Evolutionary conservation across 1,284 basidiomycete genomes (phyloP), one percentile per base, ranked within the genome.

Genomic region (Exsudoporus floridanus): DNA sequence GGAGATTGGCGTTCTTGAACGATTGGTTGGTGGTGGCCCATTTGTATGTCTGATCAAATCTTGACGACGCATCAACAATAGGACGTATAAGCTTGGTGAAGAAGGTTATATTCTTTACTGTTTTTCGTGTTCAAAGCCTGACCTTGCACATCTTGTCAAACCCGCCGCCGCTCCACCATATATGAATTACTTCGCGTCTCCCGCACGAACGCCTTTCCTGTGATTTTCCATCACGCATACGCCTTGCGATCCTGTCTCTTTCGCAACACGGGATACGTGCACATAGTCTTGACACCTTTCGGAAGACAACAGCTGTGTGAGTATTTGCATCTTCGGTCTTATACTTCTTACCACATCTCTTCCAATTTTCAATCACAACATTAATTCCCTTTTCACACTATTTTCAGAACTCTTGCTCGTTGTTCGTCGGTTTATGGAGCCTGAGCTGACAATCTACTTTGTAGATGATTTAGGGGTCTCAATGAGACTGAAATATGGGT

Each of bases 51-150:
- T 33, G 10, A 18, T 42, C 12, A 1, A 23, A 12, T 3, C 21
- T 27, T 62, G 18, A 65, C 12, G 7, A 7, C 12, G 10, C 30
- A 12, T 13, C 16, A 16, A 14, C 5, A 37, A 54, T 42, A 89
- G 86, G 87, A 87, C 87, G 3, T 90, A 89, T 66, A 90, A 90
- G 59, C 78, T 90, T 13, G 88, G 88, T 16, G 84, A 88, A 74
- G 90, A 94, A 74, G 46, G 46, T 52, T 18, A 13, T 33, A 1
- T 31, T 10, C 23, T 25, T 12, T 13, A 2, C 33, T 48, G 3
- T 12, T 10, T 49, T 48, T 4, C 3, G 3, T 30, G 27, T 31
- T 38, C 14, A 25, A 35, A 6, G 0, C 6, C 53, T 66, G 43
- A 56, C 34, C 10, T 34, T 37, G 13, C 21, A 31, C 30, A 10